Base-by-base conservation (phyloP, 2,329 filamentous ascomycete genomes). In the Beauveria bassiana region DNA sequence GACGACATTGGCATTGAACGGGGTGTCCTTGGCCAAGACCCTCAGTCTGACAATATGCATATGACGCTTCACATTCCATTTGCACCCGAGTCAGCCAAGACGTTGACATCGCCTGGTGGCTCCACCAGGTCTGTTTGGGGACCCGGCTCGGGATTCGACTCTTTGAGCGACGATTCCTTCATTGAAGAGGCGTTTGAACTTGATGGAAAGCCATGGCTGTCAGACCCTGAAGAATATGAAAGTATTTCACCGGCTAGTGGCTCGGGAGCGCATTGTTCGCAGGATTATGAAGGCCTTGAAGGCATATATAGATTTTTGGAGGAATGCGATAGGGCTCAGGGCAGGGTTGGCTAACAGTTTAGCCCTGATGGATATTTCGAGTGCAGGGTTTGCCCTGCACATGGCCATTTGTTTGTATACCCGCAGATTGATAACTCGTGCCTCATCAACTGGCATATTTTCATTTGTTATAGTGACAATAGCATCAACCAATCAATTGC, bases 1-100 rank as follows among this genome's bases (percentile, higher is more conserved):
- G 86, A 91, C 52, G 95, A 99, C 71, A 81, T 96, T 12, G 90
- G 89, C n/a, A 81, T 99, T 8, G 85, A 87, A 64, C 83, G 91
- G 59, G 95, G 95, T 1, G 77, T 90, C 4, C 83, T 98, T 4
- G 78, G 82, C 14, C 88, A 98, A 75, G 95, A 98, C 65, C 65
- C 74, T 38, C 86, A 88, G 20, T 84, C 82, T 61, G 80, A 81
- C 28, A 91, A 89, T 9, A 85, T 86, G 1, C 81, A 89, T 1
- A 82, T 95, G 66, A 91, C 91, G 5, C 80, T 98, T 22, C 82
- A 86, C 49, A 97, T 96, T 68, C 93, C 93, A 0, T 96, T 91
- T 69, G 93, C 93, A 0, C 89, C 93, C 0, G 79, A 78, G 16
- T 66, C 67, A 5, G 65, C 71, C 3, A 73, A 72, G 47, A 72